These are phyloP conservation scores for sorghum (Sorghum bicolor) DNA, from an alignment of 176 grass and related monocot species.

Conservation along the genomic window DNA sequence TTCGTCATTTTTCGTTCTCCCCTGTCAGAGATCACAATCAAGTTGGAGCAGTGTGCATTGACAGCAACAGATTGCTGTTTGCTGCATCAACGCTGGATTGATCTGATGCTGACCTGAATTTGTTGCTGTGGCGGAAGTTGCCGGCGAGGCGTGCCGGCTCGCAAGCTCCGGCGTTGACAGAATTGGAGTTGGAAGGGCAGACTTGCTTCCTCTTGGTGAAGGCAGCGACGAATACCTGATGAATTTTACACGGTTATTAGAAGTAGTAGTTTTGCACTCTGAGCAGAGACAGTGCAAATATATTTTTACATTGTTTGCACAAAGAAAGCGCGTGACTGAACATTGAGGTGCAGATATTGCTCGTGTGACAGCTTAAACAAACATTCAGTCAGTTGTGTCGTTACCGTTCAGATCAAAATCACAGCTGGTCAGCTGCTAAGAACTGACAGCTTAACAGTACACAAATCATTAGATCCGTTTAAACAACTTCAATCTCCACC, in stretches of 20 bases:
- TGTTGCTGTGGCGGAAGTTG: constrained; percentile 46
- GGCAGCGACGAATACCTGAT: constrained; percentile 87
- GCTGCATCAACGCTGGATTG: background rate
- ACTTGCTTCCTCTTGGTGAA: constrained; percentile 81
- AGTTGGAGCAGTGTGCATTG: background rate
- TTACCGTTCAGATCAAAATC: constrained; percentile 22
- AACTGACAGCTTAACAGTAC: constrained; percentile 42
- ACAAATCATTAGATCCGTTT: constrained; percentile 11
- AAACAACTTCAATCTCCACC: background rate
- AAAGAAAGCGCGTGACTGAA: background rate
- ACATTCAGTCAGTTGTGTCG: constrained; percentile 22
- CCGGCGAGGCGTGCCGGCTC: constrained; percentile 19
- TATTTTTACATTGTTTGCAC: background rate
- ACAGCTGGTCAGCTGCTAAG: constrained; percentile 13
- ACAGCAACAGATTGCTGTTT: background rate
- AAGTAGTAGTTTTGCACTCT: background rate
- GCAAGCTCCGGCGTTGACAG: constrained; percentile 10
- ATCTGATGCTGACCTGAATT: constrained; percentile 64
- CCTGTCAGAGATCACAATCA: background rate
- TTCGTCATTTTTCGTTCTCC: background rate
- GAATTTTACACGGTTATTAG: constrained; percentile 12
- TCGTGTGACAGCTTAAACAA: constrained; percentile 21
- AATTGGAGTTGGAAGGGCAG: constrained; percentile 52
- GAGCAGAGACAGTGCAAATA: background rate
- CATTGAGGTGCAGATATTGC: background rate